A percentile compares a stretch with the other conserved stretches of the same genome.
Evolutionary conservation across 2,329 filamentous ascomycete species (phyloP).

Genomic region (Hymenoscyphus scutula): DNA sequence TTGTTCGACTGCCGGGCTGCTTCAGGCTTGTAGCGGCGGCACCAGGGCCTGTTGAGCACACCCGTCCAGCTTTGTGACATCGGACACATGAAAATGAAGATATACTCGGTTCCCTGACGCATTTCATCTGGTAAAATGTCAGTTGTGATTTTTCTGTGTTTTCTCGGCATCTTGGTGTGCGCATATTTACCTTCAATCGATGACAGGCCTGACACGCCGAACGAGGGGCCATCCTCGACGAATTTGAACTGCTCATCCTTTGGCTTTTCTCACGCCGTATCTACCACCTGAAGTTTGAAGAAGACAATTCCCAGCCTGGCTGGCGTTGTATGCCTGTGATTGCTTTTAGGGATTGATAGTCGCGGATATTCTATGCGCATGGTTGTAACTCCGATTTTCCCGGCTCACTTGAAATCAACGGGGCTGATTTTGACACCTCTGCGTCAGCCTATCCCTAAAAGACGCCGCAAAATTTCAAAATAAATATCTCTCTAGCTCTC

Average conservation of each 20-base stretch:
- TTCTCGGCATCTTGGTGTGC: not conserved
- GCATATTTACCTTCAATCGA: not conserved
- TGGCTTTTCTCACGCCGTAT: too few species aligned
- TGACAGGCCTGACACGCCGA: constrained; percentile 2
- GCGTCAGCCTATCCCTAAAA: too few species aligned
- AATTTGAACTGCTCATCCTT: not conserved
- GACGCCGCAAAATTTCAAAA: too few species aligned
- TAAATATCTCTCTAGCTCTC: too few species aligned
- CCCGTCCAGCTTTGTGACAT: constrained; percentile 1
- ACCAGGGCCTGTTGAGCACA: not conserved
- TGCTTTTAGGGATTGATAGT: not conserved
- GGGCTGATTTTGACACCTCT: too few species aligned
- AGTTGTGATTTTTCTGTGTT: too few species aligned
- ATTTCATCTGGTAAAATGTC: not conserved
- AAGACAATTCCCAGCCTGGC: not conserved
- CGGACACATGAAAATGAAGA: constrained; percentile 1
- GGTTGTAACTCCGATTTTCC: too few species aligned
- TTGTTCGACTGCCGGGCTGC: not conserved
- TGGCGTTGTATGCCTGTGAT: not conserved
- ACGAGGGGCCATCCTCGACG: not conserved
- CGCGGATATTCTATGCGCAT: too few species aligned
- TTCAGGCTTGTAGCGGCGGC: not conserved
- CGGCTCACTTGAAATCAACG: too few species aligned
- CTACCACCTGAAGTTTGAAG: too few species aligned
- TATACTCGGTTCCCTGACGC: not conserved